Conservation (phyloP, 1,139 yeast genomes). For the Kodamaea alishanica region DNA sequence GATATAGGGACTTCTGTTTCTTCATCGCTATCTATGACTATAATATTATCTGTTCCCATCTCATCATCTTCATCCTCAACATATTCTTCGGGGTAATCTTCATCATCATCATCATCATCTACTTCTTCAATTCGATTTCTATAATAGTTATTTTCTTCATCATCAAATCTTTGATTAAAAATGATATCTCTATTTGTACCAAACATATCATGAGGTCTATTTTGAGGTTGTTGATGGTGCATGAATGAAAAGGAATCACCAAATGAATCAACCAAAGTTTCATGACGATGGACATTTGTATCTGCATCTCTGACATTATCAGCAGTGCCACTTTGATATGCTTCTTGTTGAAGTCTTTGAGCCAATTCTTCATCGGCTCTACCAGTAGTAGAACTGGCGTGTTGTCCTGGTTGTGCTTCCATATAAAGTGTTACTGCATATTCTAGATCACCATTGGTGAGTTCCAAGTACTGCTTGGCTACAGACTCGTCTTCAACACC, state of each 20-base stretch:
- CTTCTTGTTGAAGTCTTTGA: constrained; percentile 60
- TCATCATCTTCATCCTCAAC: constrained; percentile 18
- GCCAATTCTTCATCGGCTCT: constrained; percentile 60
- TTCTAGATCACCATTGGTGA: constrained; percentile 76
- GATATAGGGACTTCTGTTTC: constrained; percentile 9
- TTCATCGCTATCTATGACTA: constrained; percentile 23
- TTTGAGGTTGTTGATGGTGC: constrained; percentile 8
- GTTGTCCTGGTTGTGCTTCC: constrained; percentile 45
- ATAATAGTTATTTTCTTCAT: constrained; percentile 28
- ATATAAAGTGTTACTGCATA: constrained; percentile 81
- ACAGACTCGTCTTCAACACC: constrained; percentile 63
- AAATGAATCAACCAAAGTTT: constrained; percentile 58
- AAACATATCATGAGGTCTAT: constrained; percentile 37
- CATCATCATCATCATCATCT: constrained; percentile 19
- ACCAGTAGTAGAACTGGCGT: constrained; percentile 15
- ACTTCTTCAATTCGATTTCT: constrained; percentile 15
- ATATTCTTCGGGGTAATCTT: constrained; percentile 18
- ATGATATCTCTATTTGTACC: constrained; percentile 42
- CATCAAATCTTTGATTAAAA: constrained; percentile 43
- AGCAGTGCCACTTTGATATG: constrained; percentile 36
- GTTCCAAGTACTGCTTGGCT: constrained; percentile 76
- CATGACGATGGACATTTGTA: constrained; percentile 77
- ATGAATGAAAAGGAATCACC: constrained; percentile 12
- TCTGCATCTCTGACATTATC: constrained; percentile 57
- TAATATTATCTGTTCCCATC: constrained; percentile 21